phyloP scores from a whole-genome alignment of 768 basidiomycete genomes.

The Boletellus sp. region DNA sequence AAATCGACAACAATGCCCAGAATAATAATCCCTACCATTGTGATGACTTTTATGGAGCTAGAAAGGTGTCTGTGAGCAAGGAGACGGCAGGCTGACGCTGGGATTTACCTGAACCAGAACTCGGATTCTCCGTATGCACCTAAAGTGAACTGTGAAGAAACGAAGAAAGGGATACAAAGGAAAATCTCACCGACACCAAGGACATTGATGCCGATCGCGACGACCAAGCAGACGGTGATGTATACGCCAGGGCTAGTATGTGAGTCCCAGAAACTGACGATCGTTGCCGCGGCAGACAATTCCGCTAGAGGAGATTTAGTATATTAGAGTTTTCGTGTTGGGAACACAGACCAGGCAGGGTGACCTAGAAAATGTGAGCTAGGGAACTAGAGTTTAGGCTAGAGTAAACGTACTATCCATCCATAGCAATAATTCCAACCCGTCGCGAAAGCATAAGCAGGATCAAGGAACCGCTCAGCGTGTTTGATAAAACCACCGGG shows the following conservation, averaged over 20 bases:
- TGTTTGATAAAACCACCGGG: constrained; percentile 46
- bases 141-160: not conserved
- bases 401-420: constrained; percentile 25
- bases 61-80: not conserved
- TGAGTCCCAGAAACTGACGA: constrained; percentile 47
- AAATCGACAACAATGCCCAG: constrained; percentile 47
- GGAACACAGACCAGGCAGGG: constrained; percentile 21
- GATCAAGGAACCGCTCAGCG: constrained; percentile 47
- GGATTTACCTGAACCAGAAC: constrained; percentile 42
- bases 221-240: constrained; percentile 50
- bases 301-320: constrained; percentile 34
- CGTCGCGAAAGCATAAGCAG: constrained; percentile 42
- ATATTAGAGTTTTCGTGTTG: not conserved
- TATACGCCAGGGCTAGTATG: constrained; percentile 43
- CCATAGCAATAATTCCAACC: constrained; percentile 43
- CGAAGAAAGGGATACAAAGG: too few relatives aligned
- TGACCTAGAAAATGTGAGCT: constrained; percentile 12
- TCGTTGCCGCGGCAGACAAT: constrained; percentile 46
- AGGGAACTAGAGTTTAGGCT: constrained; percentile 1
- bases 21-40: constrained; percentile 43
- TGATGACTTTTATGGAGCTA: constrained; percentile 51
- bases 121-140: constrained; percentile 47
- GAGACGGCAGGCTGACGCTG: not conserved
- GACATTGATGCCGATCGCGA: constrained; percentile 46
- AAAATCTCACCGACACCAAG: constrained; percentile 36